Base-by-base conservation (phyloP, 129 eudicot genomes). In the Tanacetum coccineum region DNA sequence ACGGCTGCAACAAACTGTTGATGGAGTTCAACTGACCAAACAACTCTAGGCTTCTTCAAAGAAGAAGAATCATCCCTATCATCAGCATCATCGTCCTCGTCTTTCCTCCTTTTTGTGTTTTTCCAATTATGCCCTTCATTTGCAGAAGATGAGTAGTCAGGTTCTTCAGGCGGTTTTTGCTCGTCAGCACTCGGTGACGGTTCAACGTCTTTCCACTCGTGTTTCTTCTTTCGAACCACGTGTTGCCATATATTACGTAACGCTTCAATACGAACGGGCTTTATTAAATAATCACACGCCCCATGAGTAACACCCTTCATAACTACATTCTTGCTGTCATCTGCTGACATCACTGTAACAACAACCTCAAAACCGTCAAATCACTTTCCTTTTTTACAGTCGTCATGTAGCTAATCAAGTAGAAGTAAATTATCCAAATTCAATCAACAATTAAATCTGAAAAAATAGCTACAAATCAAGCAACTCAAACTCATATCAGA, bases 231-330 rank as follows among this genome's bases (percentile, higher is more conserved):
- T 50, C 95, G 79, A 39, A 84, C 69, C 47, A 84, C 95, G 13
- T 87, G 95, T 55, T 87, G 89, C 89, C 95, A 87, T 22, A 87
- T 83, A 30, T 80, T 84, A 71, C 82, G 83, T 55, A 85, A 76
- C 21, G 84, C 91, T 59, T 85, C 91, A 4, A 85, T 73, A 19
- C 91, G 79, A 51, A 85, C 84, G 17, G 91, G 91, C 39, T 85
- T 85, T 49, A 82, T 74, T 68, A 85, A 53, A 78, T 85, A 85
- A 77, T 85, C 87, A 76, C 91, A 85, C 51, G 91, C 91, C 13
- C 91, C 91, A 22, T 85, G 91, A 26, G 77, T 79, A 54, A 85
- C 82, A 6, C 91, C 91, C 74, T 85, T 85, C 91, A 85, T 85
- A 25, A 85, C 80, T 20, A 76, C 91, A 56, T 75, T 82, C 71